Percentiles rank a stretch among this genome's conserved stretches.
Conservation (phyloP, 306 rosid genomes). For the Sophora flavescens region DNA sequence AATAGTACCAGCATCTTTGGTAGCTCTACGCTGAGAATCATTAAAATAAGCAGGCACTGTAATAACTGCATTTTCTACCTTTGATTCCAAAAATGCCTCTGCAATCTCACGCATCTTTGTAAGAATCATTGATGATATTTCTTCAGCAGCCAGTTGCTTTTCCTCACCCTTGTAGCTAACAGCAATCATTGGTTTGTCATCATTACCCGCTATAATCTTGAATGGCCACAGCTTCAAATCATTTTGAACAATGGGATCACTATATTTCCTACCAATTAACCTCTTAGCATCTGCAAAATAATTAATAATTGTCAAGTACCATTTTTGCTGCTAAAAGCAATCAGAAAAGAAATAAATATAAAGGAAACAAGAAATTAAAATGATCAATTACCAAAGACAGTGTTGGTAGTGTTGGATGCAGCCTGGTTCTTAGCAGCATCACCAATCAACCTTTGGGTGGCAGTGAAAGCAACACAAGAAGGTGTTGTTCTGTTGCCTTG, state of each 20-base stretch:
- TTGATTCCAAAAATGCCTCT: constrained; percentile 30
- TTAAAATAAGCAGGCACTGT: constrained; percentile 58
- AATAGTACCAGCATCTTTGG: too few species aligned
- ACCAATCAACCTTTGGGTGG: constrained; percentile 25
- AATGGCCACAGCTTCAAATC: constrained; percentile 62
- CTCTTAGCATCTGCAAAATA: constrained; percentile 19
- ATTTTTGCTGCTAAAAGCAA: neutral
- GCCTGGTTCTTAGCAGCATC: constrained; percentile 36
- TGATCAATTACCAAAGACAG: constrained; percentile 20
- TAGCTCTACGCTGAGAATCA: too few species aligned
- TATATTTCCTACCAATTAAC: constrained; percentile 35
- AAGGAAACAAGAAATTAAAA: neutral
- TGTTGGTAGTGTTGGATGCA: constrained; percentile 29
- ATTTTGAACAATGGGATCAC: constrained; percentile 31
- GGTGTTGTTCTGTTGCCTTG: constrained; percentile 23
- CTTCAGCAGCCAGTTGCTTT: neutral
- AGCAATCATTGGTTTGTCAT: constrained; percentile 10
- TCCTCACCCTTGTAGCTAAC: constrained; percentile 7
- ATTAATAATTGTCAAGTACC: neutral
- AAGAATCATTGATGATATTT: neutral
- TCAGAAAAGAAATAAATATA: neutral
- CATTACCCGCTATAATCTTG: constrained; percentile 20
- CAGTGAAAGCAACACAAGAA: constrained; percentile 29
- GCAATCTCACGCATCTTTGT: constrained; percentile 67
- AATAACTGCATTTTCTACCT: constrained; percentile 54